These are phyloP conservation scores for Phytophthora podocarpi DNA, from an alignment of 352 stramenopile species.

Conservation along the genomic window DNA sequence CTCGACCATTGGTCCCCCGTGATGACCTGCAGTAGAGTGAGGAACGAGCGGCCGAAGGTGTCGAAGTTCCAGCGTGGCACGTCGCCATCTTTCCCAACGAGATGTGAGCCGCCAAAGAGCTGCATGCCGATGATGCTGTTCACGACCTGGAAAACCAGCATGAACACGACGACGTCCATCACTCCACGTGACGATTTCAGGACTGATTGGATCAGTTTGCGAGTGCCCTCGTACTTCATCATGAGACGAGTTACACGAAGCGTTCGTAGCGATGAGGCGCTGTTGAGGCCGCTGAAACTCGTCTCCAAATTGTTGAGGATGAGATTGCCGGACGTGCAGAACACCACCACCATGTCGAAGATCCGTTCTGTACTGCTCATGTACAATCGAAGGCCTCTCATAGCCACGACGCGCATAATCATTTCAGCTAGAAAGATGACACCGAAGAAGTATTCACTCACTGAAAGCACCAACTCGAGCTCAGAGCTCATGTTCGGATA, in stretches of 20 bases:
- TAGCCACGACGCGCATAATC: conserved; percentile 59
- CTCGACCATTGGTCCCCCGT: conserved; percentile 82
- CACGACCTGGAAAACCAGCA: conserved; percentile 81
- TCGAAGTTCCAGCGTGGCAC: conserved; percentile 83
- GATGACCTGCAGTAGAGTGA: conserved; percentile 81
- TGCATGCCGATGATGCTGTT: conserved; percentile 80
- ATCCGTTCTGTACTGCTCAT: conserved; percentile 59
- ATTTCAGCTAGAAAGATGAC: conserved; percentile 69
- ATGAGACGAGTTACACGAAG: conserved; percentile 75
- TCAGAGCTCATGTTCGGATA: conserved; percentile 60
- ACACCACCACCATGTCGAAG: conserved; percentile 79
- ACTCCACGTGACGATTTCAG: conserved; percentile 82
- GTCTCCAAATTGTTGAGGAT: conserved; percentile 67
- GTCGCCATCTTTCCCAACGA: conserved; percentile 43
- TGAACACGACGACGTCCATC: conserved; percentile 75
- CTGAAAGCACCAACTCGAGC: conserved; percentile 41
- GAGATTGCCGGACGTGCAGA: conserved; percentile 72
- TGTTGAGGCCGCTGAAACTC: conserved; percentile 68
- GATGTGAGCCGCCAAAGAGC: conserved; percentile 66
- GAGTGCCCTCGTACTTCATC: conserved; percentile 82
- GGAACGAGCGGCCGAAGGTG: conserved; percentile 68
- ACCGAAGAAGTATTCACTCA: conserved; percentile 78
- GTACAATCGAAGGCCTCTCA: conserved; percentile 57
- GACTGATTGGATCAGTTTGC: conserved; percentile 80
- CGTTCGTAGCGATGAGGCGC: conserved; percentile 68